phyloP scores from a whole-genome alignment of 257 asterid species.

The Solanum boliviense region DNA sequence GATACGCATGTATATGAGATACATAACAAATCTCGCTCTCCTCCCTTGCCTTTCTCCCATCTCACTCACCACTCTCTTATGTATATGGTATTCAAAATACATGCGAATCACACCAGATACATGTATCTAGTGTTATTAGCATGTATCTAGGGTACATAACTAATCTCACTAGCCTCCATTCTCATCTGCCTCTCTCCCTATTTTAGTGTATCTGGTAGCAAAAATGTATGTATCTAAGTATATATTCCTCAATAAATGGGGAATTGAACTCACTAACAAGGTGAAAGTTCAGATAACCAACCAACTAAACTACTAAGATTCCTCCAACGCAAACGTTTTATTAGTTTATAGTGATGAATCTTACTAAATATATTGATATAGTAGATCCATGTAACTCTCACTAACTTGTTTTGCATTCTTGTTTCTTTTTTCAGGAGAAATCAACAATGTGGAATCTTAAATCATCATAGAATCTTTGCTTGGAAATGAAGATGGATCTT shows the following conservation, averaged over 20 bases:
- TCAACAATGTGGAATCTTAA: not conserved
- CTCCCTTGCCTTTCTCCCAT: too few relatives aligned
- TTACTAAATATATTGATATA: not conserved
- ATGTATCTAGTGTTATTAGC: too few relatives aligned
- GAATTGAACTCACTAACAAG: not conserved
- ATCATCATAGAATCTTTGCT: not conserved
- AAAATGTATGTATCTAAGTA: too few relatives aligned
- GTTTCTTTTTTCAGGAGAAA: not conserved
- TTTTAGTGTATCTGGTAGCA: too few relatives aligned
- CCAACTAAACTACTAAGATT: not conserved
- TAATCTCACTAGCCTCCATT: too few relatives aligned
- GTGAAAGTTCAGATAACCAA: not conserved
- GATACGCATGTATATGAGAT: too few relatives aligned
- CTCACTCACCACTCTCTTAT: too few relatives aligned
- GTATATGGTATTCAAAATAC: not conserved
- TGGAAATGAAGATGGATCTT: not conserved
- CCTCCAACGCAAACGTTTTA: not conserved
- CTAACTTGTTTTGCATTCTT: not conserved
- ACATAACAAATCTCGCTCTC: too few relatives aligned
- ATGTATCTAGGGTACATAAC: too few relatives aligned
- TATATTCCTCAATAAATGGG: not conserved
- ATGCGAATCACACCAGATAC: not conserved
- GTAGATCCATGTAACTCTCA: not conserved
- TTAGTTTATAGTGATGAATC: not conserved
- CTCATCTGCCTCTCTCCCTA: too few relatives aligned